Percentiles rank a stretch among this genome's conserved stretches.
phyloP scores from a whole-genome alignment of 2,329 filamentous ascomycete genomes.

The Colletotrichum sojae region DNA sequence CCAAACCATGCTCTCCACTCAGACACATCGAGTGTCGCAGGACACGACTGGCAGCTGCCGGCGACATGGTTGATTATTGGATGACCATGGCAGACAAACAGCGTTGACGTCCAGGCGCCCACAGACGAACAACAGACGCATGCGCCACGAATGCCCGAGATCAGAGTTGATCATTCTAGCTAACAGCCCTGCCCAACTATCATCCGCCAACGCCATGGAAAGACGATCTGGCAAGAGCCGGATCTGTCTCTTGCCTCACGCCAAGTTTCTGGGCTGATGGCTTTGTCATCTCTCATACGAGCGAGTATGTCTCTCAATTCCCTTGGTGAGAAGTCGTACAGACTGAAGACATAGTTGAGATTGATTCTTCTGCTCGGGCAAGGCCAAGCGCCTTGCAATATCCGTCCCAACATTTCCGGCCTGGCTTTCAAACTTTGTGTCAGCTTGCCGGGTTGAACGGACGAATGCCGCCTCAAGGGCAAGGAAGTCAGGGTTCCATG shows the following conservation, averaged over 20 bases:
- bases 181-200: not conserved
- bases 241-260: not conserved
- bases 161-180: not conserved
- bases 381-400: not conserved
- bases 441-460: conserved; percentile 30
- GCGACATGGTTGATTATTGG: not conserved
- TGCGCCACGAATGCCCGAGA: no score
- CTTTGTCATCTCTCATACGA: no score
- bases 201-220: not conserved
- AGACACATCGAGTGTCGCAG: conserved; percentile 24
- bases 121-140: no score
- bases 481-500: conserved; percentile 25
- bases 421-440: conserved; percentile 16
- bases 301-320: no score
- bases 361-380: no score
- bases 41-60: conserved; percentile 19
- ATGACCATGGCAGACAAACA: conserved; percentile 18
- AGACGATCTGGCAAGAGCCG: not conserved
- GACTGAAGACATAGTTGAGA: no score
- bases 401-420: conserved; percentile 10
- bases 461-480: conserved; percentile 13
- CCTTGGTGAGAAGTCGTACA: no score
- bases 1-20: conserved; percentile 20
- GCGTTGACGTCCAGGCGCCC: not conserved
- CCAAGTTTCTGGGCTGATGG: no score